These are phyloP conservation scores for Cryptococcus sp. DNA, from an alignment of 1,284 basidiomycete species.

Conservation along the genomic window DNA sequence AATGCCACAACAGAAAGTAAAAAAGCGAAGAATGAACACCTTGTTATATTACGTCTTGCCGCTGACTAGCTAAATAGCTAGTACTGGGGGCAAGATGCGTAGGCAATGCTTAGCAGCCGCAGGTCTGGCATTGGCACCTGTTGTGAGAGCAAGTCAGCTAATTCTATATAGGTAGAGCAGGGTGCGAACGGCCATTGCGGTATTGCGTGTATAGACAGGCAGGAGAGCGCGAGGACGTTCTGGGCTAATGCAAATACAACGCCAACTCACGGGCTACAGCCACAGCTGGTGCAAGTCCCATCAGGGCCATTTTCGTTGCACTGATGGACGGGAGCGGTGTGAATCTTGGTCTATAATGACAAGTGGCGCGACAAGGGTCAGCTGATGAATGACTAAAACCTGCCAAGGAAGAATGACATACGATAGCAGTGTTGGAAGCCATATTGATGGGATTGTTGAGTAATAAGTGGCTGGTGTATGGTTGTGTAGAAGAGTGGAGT, in stretches of 20 bases:
- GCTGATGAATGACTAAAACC: background rate
- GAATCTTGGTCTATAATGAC: background rate
- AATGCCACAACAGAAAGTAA: background rate
- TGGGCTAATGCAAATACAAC: too few relatives aligned
- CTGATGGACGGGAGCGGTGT: slow-evolving; percentile 13
- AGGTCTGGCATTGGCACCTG: background rate
- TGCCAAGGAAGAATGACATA: background rate
- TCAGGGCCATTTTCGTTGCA: slow-evolving; percentile 16
- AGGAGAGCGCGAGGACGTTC: too few relatives aligned
- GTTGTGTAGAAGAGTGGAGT: background rate
- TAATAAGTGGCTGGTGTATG: background rate
- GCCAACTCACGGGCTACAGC: slow-evolving; percentile 11
- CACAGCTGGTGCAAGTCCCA: slow-evolving; percentile 18
- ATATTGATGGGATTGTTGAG: background rate
- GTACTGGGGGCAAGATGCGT: background rate
- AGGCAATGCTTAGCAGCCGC: background rate
- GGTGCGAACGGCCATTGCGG: too few relatives aligned
- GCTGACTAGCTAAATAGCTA: background rate
- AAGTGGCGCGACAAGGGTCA: background rate
- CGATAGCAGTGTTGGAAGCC: background rate
- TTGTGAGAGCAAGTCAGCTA: background rate
- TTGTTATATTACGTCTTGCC: background rate
- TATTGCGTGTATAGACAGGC: too few relatives aligned
- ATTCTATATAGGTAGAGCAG: slow-evolving; percentile 1
- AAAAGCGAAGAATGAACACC: background rate